These are phyloP conservation scores for Ramularia collo-cygni DNA, from an alignment of 2,329 filamentous ascomycete genomes.

Conservation along the genomic window DNA sequence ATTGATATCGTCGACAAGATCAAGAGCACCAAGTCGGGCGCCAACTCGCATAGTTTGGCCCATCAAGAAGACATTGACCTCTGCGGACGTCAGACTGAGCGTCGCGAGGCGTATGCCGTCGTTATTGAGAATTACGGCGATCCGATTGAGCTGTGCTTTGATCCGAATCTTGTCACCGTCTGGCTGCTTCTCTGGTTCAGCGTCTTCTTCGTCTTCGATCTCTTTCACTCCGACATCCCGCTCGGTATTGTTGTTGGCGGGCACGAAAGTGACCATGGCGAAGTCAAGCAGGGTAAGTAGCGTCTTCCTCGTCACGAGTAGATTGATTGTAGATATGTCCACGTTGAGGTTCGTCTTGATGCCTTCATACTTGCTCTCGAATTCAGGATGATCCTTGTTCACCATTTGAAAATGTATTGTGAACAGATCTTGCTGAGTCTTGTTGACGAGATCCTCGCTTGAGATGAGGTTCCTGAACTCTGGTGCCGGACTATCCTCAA, in stretches of 20 bases:
- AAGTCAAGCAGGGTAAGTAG: conserved; percentile 90
- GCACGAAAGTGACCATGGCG: conserved; percentile 81
- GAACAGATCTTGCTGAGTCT: conserved; percentile 73
- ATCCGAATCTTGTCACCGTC: conserved; percentile 72
- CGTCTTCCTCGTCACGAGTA: conserved; percentile 89
- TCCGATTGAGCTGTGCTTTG: conserved; percentile 87
- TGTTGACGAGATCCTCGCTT: conserved; percentile 65
- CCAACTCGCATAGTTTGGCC: conserved; percentile 82
- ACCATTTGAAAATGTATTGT: conserved; percentile 84
- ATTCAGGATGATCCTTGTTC: conserved; percentile 85
- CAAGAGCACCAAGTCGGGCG: conserved; percentile 79
- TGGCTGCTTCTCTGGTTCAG: conserved; percentile 36
- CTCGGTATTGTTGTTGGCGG: conserved; percentile 13
- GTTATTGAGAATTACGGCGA: conserved; percentile 91
- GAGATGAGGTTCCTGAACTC: conserved; percentile 99
- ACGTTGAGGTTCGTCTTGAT: conserved; percentile 91
- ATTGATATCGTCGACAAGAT: conserved; percentile 88
- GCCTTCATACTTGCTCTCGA: conserved; percentile 83
- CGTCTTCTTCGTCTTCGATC: conserved; percentile 24
- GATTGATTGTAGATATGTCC: conserved; percentile 87
- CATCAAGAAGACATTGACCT: conserved; percentile 81
- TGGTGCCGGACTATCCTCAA: conserved; percentile 73
- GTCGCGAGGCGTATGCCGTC: conserved; percentile 93
- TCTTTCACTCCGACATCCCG: conserved; percentile 13
- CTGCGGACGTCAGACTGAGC: conserved; percentile 82